Conservation (phyloP, 2,329 filamentous ascomycete genomes). For the Apiospora hydei region DNA sequence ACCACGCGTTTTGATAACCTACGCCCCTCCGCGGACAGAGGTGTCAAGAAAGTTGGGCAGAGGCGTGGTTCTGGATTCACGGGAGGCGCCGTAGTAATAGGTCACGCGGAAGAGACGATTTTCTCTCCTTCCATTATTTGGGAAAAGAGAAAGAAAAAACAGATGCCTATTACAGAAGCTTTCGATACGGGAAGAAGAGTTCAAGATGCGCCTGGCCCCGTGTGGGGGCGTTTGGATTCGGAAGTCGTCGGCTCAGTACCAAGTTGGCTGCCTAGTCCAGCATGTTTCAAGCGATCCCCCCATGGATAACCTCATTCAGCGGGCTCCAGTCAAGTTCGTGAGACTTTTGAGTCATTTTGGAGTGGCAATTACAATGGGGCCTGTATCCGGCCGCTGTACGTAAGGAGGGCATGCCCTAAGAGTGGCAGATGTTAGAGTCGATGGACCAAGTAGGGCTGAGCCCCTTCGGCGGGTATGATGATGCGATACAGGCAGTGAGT, state of each 20-base stretch:
- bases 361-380: neutral
- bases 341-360: neutral
- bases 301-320: neutral
- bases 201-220: neutral
- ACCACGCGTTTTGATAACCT: too few relatives aligned
- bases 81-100: too few relatives aligned
- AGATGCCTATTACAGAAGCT: neutral
- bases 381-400: neutral
- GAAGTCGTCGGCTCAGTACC: too few relatives aligned
- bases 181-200: neutral
- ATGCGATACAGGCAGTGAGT: too few relatives aligned
- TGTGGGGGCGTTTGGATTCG: neutral
- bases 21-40: too few relatives aligned
- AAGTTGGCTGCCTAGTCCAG: neutral
- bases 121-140: neutral
- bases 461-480: neutral
- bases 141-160: rapidly evolving
- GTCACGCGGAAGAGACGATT: too few relatives aligned
- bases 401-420: neutral
- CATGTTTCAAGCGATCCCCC: neutral
- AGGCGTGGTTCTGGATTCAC: too few relatives aligned
- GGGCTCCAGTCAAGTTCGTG: neutral
- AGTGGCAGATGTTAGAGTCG: neutral
- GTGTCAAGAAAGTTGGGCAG: too few relatives aligned
- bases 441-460: neutral